Evolutionary conservation across 73 alveolate species (phyloP).

Genomic region (Urostyla sp.): DNA sequence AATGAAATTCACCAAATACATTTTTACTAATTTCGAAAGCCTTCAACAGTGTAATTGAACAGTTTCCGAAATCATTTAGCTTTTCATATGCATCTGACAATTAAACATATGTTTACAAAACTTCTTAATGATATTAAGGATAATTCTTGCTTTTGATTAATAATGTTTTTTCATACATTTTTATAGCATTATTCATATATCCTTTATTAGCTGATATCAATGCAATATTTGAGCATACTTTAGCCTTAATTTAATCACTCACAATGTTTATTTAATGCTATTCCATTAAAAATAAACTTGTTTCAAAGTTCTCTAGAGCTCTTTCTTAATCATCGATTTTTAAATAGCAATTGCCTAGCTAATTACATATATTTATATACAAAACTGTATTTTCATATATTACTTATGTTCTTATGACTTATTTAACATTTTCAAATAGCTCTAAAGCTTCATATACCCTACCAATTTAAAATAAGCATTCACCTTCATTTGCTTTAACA

Average conservation of each 20-base stretch:
- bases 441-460: constrained; percentile 48
- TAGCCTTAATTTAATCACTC: constrained; percentile 6
- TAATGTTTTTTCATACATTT: constrained; percentile 39
- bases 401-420: constrained; percentile 2
- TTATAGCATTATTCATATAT: constrained; percentile 30
- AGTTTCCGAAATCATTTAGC: constrained; percentile 15
- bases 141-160: not conserved
- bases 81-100: constrained; percentile 35
- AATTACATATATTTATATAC: constrained; percentile 30
- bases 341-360: constrained; percentile 49
- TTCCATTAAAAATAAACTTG: constrained; percentile 11
- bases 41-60: not conserved
- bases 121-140: constrained; percentile 37
- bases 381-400: constrained; percentile 32
- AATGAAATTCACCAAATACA: constrained; percentile 14
- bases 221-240: constrained; percentile 43
- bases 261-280: constrained; percentile 3
- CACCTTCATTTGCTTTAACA: constrained; percentile 25
- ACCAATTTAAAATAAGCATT: constrained; percentile 28
- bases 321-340: constrained; percentile 14
- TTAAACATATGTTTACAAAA: constrained; percentile 7
- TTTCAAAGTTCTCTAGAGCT: constrained; percentile 47
- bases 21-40: constrained; percentile 35
- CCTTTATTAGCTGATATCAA: constrained; percentile 32
- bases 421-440: constrained; percentile 22